These are phyloP conservation scores for Atkinsonella texensis DNA, from an alignment of 2,329 filamentous ascomycete species.

Conservation along the genomic window DNA sequence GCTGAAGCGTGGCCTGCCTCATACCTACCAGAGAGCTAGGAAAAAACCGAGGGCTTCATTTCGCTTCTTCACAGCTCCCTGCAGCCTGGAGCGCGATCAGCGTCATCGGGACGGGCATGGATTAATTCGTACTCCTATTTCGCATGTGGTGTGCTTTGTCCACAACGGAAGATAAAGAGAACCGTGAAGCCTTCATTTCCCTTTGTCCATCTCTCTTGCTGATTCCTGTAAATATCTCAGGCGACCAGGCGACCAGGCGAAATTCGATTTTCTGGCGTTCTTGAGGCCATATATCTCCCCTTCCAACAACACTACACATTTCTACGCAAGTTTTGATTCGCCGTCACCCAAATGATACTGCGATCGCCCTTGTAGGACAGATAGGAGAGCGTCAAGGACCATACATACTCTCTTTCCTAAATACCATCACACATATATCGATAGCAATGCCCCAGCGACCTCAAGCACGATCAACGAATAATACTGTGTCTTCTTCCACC, in stretches of 20 bases:
- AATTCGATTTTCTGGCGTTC: too few relatives aligned
- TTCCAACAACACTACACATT: not conserved
- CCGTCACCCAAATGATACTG: not conserved
- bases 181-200: not conserved
- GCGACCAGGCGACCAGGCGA: too few relatives aligned
- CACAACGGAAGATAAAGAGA: not conserved
- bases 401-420: too few relatives aligned
- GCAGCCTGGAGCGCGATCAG: not conserved
- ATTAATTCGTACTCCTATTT: constrained; percentile 1
- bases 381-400: not conserved
- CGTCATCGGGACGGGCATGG: constrained; percentile 2
- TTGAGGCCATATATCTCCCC: not conserved
- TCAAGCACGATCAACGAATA: constrained; percentile 1
- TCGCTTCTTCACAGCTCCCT: not conserved
- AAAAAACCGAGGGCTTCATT: not conserved
- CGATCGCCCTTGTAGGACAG: not conserved
- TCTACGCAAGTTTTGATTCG: not conserved
- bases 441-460: constrained; percentile 4
- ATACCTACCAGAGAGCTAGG: not conserved
- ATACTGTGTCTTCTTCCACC: constrained; percentile 1
- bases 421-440: too few relatives aligned
- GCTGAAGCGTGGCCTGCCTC: not conserved
- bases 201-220: not conserved
- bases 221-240: not conserved
- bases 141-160: not conserved